Evolutionary conservation across 2,329 filamentous ascomycete species (phyloP).

Genomic region (Penicillium italicum): DNA sequence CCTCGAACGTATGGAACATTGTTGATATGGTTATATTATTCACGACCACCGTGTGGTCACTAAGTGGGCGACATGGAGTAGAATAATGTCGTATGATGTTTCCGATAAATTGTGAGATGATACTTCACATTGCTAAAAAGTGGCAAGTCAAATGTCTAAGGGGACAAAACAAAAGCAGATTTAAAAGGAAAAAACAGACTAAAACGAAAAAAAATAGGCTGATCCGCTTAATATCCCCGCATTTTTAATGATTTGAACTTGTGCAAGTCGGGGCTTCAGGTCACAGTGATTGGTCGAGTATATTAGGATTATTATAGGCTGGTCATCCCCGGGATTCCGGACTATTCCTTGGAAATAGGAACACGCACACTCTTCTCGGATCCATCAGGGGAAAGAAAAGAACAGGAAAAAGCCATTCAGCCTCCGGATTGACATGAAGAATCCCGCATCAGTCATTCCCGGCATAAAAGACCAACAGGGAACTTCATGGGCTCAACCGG

Average conservation of each 20-base stretch:
- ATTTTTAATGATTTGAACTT: constrained; percentile 10
- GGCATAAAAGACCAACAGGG: constrained; percentile 10
- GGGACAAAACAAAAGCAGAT: constrained; percentile 3
- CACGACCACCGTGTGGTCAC: constrained; percentile 13
- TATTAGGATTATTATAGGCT: background rate
- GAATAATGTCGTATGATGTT: background rate
- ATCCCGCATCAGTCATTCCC: constrained; percentile 7
- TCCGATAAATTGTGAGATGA: background rate
- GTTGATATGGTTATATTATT: constrained; percentile 11
- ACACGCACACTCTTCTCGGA: background rate
- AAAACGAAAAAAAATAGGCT: constrained; percentile 5
- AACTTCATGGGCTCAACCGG: background rate
- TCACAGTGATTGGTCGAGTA: background rate
- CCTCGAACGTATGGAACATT: constrained; percentile 45
- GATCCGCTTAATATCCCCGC: constrained; percentile 22
- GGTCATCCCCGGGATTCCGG: background rate
- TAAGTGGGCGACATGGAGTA: constrained; percentile 1
- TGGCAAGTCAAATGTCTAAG: background rate
- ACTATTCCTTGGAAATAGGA: background rate
- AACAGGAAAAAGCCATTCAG: background rate
- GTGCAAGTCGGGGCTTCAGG: background rate
- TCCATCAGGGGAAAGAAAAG: background rate
- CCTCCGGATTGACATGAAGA: background rate
- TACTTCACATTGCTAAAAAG: background rate
- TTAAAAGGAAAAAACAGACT: background rate